Base-by-base conservation (phyloP, 73 alveolate species). In the Paramecium pentaurelia region DNA sequence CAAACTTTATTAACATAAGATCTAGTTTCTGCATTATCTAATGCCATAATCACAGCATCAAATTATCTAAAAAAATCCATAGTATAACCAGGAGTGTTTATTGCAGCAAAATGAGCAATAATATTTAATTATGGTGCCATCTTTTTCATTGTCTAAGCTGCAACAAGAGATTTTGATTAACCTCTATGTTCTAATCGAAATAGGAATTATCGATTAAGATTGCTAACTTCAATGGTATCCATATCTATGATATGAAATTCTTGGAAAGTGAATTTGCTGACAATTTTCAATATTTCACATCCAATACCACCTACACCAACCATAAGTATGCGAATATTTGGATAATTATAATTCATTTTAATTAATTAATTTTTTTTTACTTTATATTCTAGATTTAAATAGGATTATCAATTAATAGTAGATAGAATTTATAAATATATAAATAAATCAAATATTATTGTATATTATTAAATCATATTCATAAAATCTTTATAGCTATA, bases 301-400 rank as follows among this genome's bases (percentile, higher is more conserved):
- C 99, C 99, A 75, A 98, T 94, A 14, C 99, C 99, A 18, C 99
- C 99, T 16, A 99, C 99, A 11, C 99, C 94, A 27, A 89, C 88
- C 60, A 89, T 77, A 71, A 89, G 94, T 42, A 89, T 54, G 34
- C 88, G 44, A 44, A 89, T 71, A 30, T 89, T 80, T 80, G 73
- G 91, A 49, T 80, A 44, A 80, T 80, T 80, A 38, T 75, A 75
- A 75, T 75, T 75, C 45, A 64, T 64, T 54, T 54, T 54, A 54
- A 54, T 18, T 54, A 54, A 54, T 54, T 54, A 54, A 54, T 4
- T 54, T 54, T 16, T 18, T 11, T 49, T 49, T 16, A 49, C 25
- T 12, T 47, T 14, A 16, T 1, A 49, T 49, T 49, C 25, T 49
- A 49, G 60, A 49, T 49, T n/a, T 49, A 16, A 49, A 49, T 27